Percentiles rank a stretch among this genome's conserved stretches.
These are phyloP conservation scores for Cladosporium colombiae DNA, from an alignment of 2,329 filamentous ascomycete species.

Conservation along the genomic window DNA sequence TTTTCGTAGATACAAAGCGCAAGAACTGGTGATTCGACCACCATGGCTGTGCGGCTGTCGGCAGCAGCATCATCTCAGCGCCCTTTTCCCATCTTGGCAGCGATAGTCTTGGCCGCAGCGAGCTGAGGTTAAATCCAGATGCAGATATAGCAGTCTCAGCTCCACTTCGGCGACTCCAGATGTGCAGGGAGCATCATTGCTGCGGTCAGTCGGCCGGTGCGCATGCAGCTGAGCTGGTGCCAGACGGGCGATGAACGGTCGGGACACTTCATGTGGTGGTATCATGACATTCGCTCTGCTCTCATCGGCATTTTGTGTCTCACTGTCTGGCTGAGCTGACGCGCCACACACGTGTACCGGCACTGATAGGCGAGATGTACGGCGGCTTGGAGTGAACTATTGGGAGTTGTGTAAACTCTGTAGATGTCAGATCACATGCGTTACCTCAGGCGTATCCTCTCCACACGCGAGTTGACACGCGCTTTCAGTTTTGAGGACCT, in stretches of 20 bases:
- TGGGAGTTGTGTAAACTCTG: not conserved
- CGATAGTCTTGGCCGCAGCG: conserved; percentile 4
- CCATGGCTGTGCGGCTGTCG: conserved; percentile 11
- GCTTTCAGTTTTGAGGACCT: not conserved
- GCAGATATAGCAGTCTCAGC: conserved; percentile 4
- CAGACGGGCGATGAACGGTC: not conserved
- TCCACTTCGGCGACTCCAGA: conserved; percentile 2
- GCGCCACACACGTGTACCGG: conserved; percentile 11
- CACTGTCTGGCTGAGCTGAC: not conserved
- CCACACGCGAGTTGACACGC: not conserved
- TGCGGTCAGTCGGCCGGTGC: not conserved
- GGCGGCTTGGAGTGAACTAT: not conserved
- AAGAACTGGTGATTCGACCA: not conserved
- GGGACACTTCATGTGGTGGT: not conserved
- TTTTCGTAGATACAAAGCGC: not conserved
- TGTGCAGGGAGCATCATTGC: not conserved
- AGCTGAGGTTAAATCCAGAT: conserved; percentile 7
- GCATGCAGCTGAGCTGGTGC: conserved; percentile 11
- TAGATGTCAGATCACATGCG: not conserved
- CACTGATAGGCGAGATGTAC: conserved; percentile 1
- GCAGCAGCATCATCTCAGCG: not conserved
- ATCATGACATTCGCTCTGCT: not conserved
- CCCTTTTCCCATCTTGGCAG: not conserved
- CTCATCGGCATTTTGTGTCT: not conserved
- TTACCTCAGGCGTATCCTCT: not conserved